Evolutionary conservation across 1,284 basidiomycete genomes (phyloP), one percentile per base, ranked within the genome.

Genomic region (Limonomyces culmigenus): DNA sequence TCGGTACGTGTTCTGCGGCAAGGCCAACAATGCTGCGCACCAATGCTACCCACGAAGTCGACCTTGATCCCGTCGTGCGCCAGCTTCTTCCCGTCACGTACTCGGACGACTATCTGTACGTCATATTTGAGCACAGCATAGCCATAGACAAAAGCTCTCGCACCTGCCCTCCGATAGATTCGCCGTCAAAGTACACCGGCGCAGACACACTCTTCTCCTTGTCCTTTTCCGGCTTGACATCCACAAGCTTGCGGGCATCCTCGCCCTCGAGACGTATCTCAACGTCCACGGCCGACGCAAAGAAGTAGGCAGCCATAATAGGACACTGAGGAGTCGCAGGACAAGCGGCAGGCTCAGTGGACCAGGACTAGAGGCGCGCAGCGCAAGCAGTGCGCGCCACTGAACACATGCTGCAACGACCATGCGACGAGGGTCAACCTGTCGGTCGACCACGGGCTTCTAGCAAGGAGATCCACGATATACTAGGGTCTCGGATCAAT

Each of bases 61-160:
- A 98, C 85, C 56, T 96, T 92, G 51, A 98, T 92, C 2, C 95
- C 93, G 35, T 98, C 93, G 49, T 98, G 95, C 19, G 80, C 71
- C 38, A 95, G 65, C 58, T 84, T 89, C 72, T 96, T 97, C 11
- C 93, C 92, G 50, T 97, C 93, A 35, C 89, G 74, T 12, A 93
- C 79, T 19, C 89, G 73, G 37, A 97, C 77, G 13, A 78, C 68
- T 1, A 89, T 81, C 86, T 95, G 48, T n/a, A n/a, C n/a, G n/a
- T n/a, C n/a, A n/a, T n/a, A n/a, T n/a, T n/a, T n/a, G n/a, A n/a
- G n/a, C n/a, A n/a, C n/a, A 31, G n/a, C 16, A 18, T 39, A 39
- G 29, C 32, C 29, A 21, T 25, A 15, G 16, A 16, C 4, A 21
- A 8, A 34, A 32, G 32, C 19, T 27, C 37, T 34, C 74, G 49